phyloP scores from a whole-genome alignment of 768 basidiomycete species.

The Brasilioporus rufonigricans region DNA sequence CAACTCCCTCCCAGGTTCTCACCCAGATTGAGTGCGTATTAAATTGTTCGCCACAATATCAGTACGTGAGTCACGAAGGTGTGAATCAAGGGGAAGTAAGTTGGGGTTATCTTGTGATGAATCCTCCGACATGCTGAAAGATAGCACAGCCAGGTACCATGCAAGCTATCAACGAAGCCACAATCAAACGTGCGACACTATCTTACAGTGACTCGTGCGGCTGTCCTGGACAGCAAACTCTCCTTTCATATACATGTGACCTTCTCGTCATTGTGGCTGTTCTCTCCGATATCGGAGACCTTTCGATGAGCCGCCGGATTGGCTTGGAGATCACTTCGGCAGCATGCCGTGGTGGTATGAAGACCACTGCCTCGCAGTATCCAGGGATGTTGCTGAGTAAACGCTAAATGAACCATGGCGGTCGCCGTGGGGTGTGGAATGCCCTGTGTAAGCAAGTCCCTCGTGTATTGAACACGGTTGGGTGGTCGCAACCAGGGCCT shows the following conservation, averaged over 20 bases:
- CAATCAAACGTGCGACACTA: too few species aligned
- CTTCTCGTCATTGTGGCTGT: not conserved
- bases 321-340: not conserved
- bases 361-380: slow-evolving; percentile 37
- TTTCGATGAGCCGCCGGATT: not conserved
- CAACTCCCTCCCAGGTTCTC: not conserved
- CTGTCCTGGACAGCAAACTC: too few species aligned
- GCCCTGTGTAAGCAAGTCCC: too few species aligned
- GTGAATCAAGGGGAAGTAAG: not conserved
- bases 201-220: too few species aligned
- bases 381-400: slow-evolving; percentile 44
- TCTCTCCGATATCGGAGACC: not conserved
- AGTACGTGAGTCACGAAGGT: not conserved
- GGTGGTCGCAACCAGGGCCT: too few species aligned
- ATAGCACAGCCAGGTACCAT: too few species aligned
- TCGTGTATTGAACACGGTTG: too few species aligned
- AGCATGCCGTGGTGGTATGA: too few species aligned
- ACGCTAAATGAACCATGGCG: slow-evolving; percentile 44
- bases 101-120: not conserved
- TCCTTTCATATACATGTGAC: too few species aligned
- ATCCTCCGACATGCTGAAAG: not conserved
- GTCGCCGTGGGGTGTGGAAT: not conserved
- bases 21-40: not conserved
- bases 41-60: not conserved
- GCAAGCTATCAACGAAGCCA: too few species aligned